Base-by-base conservation (phyloP, 495 filamentous ascomycete species). In the Sordaria brevicollis region DNA sequence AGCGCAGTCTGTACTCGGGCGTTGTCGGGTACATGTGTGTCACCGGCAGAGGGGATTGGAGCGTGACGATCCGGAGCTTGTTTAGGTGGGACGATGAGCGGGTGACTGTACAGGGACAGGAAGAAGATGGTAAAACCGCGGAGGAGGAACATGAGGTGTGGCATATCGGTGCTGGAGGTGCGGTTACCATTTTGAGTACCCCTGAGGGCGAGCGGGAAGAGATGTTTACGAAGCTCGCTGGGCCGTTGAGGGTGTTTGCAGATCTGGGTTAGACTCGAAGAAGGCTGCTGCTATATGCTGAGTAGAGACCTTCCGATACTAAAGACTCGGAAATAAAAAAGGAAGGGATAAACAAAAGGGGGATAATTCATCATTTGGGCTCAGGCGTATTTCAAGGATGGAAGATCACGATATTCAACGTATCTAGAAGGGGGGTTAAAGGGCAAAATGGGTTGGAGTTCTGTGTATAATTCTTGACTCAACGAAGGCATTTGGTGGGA, bases 21-120 rank as follows among this genome's bases (percentile, higher is more conserved):
- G 92, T 96, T 2, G 84, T 96, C 38, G 94, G 94, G 0, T 97
- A 95, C 78, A 85, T 97, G 74, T 93, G 94, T 73, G 89, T 93
- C 1, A 88, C 92, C 9, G 94, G 94, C 0, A 86, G 88, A 10
- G 94, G 92, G 0, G 94, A 96, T 75, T 97, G 93, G 81, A 92
- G 89, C 65, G 94, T 98, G 5, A 84, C 92, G 10, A 98, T 98
- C 49, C 84, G 94, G 13, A 92, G 89, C 49, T 82, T 91, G 67
- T 92, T 94, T 68, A 86, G 87, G 68, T 90, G 86, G 81, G 86
- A 88, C 70, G 86, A 88, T 67, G 84, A 89, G 76, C 65, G 74
- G 70, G 66, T 66, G 19, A 65, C 65, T 68, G 67, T 49, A 72
- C 68, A 66, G 3, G 74, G 67, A 0, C 71, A 68, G 6, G 70